These are phyloP conservation scores for Aegilops tauschii DNA, from an alignment of 176 grass and related monocot species.

Conservation along the genomic window DNA sequence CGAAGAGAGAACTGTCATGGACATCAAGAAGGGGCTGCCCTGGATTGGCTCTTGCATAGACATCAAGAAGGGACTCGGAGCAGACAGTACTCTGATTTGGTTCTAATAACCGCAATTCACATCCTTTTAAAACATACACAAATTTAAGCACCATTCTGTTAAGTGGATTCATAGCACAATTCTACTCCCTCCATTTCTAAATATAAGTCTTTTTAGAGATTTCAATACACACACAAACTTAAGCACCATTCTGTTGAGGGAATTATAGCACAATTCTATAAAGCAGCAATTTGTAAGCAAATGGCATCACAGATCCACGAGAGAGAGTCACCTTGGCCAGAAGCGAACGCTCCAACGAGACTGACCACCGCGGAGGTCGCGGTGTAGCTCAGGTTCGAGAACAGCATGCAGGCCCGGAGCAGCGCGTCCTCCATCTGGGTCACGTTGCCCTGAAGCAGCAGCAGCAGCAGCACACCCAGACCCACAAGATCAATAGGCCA, in stretches of 20 bases:
- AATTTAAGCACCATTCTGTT: not conserved
- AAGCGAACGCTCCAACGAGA: not conserved
- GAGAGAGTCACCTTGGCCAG: not conserved
- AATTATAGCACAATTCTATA: not conserved
- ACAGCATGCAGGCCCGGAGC: not conserved
- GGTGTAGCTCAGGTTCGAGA: not conserved
- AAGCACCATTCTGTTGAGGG: not conserved
- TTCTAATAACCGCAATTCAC: not conserved
- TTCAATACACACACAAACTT: not conserved
- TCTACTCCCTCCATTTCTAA: not conserved
- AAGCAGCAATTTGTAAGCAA: not conserved
- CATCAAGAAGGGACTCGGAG: not conserved
- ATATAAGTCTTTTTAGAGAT: not conserved
- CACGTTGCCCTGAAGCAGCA: constrained; percentile 22
- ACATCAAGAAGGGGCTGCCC: not conserved
- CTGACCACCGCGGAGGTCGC: not conserved
- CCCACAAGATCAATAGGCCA: not conserved
- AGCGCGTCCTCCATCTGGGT: not conserved
- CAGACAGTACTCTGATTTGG: not conserved
- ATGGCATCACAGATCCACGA: not conserved
- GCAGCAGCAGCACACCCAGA: not conserved
- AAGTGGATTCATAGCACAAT: not conserved
- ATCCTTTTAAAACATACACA: not conserved
- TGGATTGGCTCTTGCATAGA: not conserved
- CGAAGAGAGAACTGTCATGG: not conserved